Base-by-base conservation (phyloP, 2,329 filamentous ascomycete genomes). In the Boeremia exigua region DNA sequence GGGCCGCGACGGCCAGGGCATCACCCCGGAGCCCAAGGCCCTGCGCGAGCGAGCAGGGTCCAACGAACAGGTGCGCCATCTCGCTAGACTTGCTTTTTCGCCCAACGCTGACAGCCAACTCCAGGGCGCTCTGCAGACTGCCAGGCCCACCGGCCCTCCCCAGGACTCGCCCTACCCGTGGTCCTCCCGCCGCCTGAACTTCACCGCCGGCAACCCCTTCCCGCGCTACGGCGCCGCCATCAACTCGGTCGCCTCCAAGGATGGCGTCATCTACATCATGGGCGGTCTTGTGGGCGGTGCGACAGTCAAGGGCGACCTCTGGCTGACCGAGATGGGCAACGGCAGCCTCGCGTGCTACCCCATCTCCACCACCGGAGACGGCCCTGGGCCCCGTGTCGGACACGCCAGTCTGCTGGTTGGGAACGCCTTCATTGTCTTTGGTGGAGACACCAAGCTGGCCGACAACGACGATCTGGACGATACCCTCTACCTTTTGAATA, bases 401-500 rank as follows among this genome's bases (percentile, higher is more conserved):
- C 95, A 99, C 78, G 85, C 94, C 17, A 96, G 93, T 80, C 81
- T 99, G 69, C 83, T 99, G 14, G 95, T 99, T 49, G 96, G 96
- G 54, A 99, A 99, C 77, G 95, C 95, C 0, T 99, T 98, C 75
- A 99, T 99, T 66, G 95, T 99, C 11, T 99, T 98, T 72, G 96
- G 95, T 45, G 95, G 95, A 72, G 96, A 99, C 75, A 99, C 95
- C 47, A 99, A 99, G 77, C 89, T 96, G 73, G 92, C 97, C 51
- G 95, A 98, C 70, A 86, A 87, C 29, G 95, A 99, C 76, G 83
- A 91, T 44, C 80, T 99, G 54, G 95, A 99, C 69, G 94, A 99
- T 78, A 98, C 95, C 0, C 81, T 99, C 11, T 99, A 99, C 77
- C 84, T 99, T 46, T 82, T 99, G 47, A 99, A 99, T 78, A 99